Percentiles rank a stretch among this genome's conserved stretches.
Evolutionary conservation across 2,329 filamentous ascomycete species (phyloP).

Genomic region (Paracorniculantispora psalliotae): DNA sequence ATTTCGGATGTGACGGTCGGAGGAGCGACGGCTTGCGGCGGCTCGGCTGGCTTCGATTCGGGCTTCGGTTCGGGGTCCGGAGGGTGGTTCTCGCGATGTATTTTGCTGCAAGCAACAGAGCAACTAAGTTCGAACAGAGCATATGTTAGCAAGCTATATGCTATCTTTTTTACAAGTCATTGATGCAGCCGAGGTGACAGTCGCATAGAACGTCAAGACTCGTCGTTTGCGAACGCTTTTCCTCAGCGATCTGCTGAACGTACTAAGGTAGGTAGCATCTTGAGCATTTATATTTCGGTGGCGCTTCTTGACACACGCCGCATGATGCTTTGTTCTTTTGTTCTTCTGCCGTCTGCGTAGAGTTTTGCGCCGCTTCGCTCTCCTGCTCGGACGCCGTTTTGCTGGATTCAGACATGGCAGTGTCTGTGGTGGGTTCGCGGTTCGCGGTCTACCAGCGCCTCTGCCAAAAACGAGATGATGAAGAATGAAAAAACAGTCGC

Average conservation of each 20-base stretch:
- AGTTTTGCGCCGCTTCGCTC: slow-evolving; percentile 1
- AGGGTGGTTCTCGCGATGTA: slow-evolving; percentile 47
- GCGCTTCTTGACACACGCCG: slow-evolving; percentile 46
- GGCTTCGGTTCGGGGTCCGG: slow-evolving; percentile 30
- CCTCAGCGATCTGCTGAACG: slow-evolving; percentile 23
- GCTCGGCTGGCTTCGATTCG: slow-evolving; percentile 21
- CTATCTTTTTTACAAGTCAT: not conserved
- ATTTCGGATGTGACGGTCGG: not conserved
- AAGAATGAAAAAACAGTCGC: not conserved
- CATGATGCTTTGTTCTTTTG: slow-evolving; percentile 29
- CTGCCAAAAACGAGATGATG: not conserved
- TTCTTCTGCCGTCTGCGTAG: slow-evolving; percentile 12
- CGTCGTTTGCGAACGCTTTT: not conserved
- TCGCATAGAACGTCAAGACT: not conserved
- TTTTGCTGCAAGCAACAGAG: slow-evolving; percentile 52
- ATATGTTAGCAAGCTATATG: slow-evolving; percentile 12
- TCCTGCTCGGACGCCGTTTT: not conserved
- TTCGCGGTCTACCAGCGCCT: not conserved
- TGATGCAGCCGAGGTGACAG: not conserved
- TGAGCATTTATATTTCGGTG: slow-evolving; percentile 60
- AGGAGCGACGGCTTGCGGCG: slow-evolving; percentile 10
- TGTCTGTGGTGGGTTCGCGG: not conserved
- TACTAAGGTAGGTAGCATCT: slow-evolving; percentile 55
- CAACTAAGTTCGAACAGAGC: slow-evolving; percentile 40
- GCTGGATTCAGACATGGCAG: not conserved